A percentile compares a stretch with the other conserved stretches of the same genome.
Evolutionary conservation across 1,284 basidiomycete genomes (phyloP).

Genomic region (Ganoderma leucocontextum): DNA sequence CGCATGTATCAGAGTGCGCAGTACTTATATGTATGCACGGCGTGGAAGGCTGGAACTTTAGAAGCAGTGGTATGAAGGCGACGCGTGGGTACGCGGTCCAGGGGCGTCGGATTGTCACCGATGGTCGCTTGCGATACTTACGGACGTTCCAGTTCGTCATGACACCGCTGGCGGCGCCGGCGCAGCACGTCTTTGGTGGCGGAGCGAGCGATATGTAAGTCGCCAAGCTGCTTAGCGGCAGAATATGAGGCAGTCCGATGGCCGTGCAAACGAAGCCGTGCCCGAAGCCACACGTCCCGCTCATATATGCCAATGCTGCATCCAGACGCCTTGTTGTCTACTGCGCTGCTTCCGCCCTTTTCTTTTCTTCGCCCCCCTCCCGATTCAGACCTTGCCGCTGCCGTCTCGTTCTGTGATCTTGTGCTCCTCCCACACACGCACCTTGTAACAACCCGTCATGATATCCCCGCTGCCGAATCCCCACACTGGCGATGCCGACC

Average conservation of each 20-base stretch:
- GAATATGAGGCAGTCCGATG: neutral
- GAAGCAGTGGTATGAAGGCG: neutral
- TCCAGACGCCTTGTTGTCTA: neutral
- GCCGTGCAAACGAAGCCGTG: constrained; percentile 2
- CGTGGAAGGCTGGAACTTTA: neutral
- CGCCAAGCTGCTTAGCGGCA: neutral
- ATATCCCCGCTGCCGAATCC: constrained; percentile 25
- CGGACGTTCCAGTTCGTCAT: neutral
- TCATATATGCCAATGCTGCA: constrained; percentile 12
- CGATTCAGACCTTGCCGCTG: neutral
- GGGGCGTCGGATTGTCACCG: neutral
- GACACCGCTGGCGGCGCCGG: neutral
- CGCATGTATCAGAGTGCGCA: neutral
- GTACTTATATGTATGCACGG: neutral
- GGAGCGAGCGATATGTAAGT: neutral
- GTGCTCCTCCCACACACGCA: neutral
- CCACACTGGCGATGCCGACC: constrained; percentile 18
- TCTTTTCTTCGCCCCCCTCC: constrained; percentile 4
- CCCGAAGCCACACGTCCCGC: constrained; percentile 8
- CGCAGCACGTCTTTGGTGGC: neutral
- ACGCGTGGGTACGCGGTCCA: neutral
- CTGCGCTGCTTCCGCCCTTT: constrained; percentile 7
- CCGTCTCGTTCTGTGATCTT: neutral
- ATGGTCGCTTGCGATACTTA: neutral
- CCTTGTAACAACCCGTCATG: constrained; percentile 17